These are phyloP conservation scores for Dactylis glomerata DNA, from an alignment of 176 grass and related monocot species.

Conservation along the genomic window DNA sequence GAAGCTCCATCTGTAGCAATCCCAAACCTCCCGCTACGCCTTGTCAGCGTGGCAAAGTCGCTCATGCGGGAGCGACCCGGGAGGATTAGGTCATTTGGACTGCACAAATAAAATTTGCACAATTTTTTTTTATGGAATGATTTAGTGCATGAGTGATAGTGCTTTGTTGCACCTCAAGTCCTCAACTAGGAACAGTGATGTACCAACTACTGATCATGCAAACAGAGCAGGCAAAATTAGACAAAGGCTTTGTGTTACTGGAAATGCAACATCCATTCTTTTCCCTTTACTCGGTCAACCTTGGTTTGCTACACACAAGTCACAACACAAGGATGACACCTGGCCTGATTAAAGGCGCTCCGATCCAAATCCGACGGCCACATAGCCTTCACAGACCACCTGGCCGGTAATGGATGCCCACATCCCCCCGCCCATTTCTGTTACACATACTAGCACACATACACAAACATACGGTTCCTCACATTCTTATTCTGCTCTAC, in stretches of 20 bases:
- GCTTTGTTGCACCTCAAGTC: background rate
- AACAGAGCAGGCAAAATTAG: background rate
- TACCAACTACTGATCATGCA: background rate
- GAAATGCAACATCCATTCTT: background rate
- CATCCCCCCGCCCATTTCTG: background rate
- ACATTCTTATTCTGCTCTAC: slow-evolving; percentile 31
- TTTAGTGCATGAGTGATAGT: background rate
- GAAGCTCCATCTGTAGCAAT: too few relatives aligned
- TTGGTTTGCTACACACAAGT: slow-evolving; percentile 7
- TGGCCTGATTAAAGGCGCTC: background rate
- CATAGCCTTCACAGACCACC: background rate
- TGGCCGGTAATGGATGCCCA: background rate
- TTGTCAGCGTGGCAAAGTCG: too few relatives aligned
- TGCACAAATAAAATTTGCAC: background rate
- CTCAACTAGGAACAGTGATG: background rate
- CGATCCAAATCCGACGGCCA: background rate
- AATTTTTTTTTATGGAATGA: background rate
- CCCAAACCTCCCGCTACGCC: too few relatives aligned
- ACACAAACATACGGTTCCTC: background rate
- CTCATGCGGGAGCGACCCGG: too few relatives aligned
- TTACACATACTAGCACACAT: background rate
- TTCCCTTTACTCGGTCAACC: background rate
- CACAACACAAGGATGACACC: background rate
- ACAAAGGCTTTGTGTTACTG: background rate
- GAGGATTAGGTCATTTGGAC: too few relatives aligned